Base-by-base conservation (phyloP, 225 moss, liverwort and hornwort species). In the Marchantia polymorpha region DNA sequence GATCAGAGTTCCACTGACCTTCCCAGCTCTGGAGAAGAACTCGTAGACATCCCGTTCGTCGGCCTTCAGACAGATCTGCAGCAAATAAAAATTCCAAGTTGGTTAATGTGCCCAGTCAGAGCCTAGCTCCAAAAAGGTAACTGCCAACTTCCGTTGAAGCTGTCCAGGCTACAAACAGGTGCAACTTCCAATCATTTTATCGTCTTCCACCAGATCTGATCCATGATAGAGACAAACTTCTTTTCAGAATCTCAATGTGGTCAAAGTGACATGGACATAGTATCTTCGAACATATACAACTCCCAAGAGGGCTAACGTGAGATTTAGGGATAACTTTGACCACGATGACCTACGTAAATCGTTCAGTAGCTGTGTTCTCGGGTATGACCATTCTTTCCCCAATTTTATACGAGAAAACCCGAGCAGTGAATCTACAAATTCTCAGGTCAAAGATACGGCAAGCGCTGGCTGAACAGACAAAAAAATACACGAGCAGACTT, bases 31-130 rank as follows among this genome's bases (percentile, higher is more conserved):
- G 74, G 93, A 93, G 83, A 99, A 99, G 73, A 99, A 99, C 80
- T 99, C 99, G 75, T 99, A 99, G 8, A 99, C 99, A 83, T 99
- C 99, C 59, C 99, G 89, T 88, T 99, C 99, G 81, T 99, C 99
- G 47, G 99, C 99, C 83, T 99, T 99, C 85, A 99, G 86, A 52
- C 92, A 95, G 25, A 99, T 99, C 99, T 99, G 90, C n/a, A 65
- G 64, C 14, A 29, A 68, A 0, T 65, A 7, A 10, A 61, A 76
- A 2, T 20, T 48, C 12, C 23, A 13, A 17, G 39, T 30, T 27
- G 12, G 47, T 49, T 11, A 76, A 23, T 25, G 47, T 59, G 60
- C 23, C 8, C 10, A 15, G 39, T 31, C 6, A 23, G 27, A 12
- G 64, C n/a, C 22, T 10, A 61, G 17, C 60, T 61, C 60, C 1